These are phyloP conservation scores for Coemansia sp. DNA, from an alignment of 192 early-diverging fungal species.

Conservation along the genomic window DNA sequence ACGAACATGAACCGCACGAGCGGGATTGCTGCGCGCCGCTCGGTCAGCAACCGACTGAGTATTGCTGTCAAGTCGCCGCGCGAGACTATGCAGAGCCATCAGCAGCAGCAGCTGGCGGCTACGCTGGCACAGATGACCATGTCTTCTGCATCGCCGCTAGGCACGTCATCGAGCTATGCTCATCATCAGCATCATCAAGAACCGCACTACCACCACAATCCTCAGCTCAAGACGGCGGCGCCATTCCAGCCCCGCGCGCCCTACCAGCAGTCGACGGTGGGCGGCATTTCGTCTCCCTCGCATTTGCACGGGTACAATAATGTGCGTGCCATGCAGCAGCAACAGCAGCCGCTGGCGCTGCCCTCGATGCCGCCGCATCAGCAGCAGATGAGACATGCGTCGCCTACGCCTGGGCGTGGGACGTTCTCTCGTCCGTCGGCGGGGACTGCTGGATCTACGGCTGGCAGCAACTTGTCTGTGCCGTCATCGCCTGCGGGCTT, in stretches of 20 bases:
- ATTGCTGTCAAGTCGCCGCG: constrained; percentile 52
- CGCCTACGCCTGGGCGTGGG: constrained; percentile 4
- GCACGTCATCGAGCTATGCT: constrained; percentile 13
- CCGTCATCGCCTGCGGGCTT: constrained; percentile 12
- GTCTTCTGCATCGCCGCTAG: constrained; percentile 14
- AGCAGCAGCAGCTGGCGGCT: constrained; percentile 47
- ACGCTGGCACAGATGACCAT: constrained; percentile 40
- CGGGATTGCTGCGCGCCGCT: constrained; percentile 48
- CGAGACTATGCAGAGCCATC: constrained; percentile 45
- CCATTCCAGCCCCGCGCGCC: neutral
- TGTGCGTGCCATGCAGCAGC: neutral
- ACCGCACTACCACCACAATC: constrained; percentile 7
- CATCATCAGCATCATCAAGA: constrained; percentile 30
- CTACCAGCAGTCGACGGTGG: neutral
- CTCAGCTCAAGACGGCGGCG: neutral
- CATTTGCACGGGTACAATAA: neutral
- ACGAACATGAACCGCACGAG: constrained; percentile 45
- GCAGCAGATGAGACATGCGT: neutral
- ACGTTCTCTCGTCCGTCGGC: constrained; percentile 1
- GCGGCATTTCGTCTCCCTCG: neutral
- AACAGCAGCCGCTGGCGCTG: constrained; percentile 8
- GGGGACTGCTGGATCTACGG: neutral
- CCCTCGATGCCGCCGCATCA: neutral
- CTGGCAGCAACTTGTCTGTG: constrained; percentile 3
- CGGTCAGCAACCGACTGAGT: constrained; percentile 47